Base-by-base conservation (phyloP, 2,329 filamentous ascomycete genomes). In the Blastomyces emzantsi region DNA sequence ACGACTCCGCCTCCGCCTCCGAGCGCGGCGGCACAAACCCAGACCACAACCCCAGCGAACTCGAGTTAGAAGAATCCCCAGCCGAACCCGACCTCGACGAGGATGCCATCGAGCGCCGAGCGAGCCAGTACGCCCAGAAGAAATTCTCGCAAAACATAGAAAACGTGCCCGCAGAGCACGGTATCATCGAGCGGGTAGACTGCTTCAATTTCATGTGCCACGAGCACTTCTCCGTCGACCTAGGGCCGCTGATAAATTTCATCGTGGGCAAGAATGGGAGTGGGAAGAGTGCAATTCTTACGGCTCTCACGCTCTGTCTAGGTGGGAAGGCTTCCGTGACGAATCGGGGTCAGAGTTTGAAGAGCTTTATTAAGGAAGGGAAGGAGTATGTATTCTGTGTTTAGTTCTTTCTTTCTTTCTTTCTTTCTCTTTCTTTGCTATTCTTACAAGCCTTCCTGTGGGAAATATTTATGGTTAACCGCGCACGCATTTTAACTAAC, bases 161-260 rank as follows among this genome's bases (percentile, higher is more conserved):
- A 28, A 97, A 96, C 69, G 81, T 85, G 49, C 84, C 89, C 1
- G 88, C 90, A 0, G 89, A 95, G 49, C 88, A 90, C 69, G 92
- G 91, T 1, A 93, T 97, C 62, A 88, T 97, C 57, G 89, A 96
- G 74, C 87, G 87, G 66, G 89, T 97, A 63, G 89, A 87, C 47
- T 95, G 92, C 74, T 84, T 86, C 69, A 97, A 97, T 74, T 97
- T 97, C 76, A 97, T 97, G 94, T 97, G 93, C 71, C 94, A 99
- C 74, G 81, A 86, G 55, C 87, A 88, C 63, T 83, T 97, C 22
- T 85, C 88, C 54, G 89, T 96, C 65, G 84, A 89, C 63, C 81
- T 99, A n/a, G 94, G 94, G 0, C 94, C 94, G 0, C 80, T 97
- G 47, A 95, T 99, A 75, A 99, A 99, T 76, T 99, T 99, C 76